These are phyloP conservation scores for Pharnaceum exiguum DNA, from an alignment of 148 eudicot species.

Conservation along the genomic window DNA sequence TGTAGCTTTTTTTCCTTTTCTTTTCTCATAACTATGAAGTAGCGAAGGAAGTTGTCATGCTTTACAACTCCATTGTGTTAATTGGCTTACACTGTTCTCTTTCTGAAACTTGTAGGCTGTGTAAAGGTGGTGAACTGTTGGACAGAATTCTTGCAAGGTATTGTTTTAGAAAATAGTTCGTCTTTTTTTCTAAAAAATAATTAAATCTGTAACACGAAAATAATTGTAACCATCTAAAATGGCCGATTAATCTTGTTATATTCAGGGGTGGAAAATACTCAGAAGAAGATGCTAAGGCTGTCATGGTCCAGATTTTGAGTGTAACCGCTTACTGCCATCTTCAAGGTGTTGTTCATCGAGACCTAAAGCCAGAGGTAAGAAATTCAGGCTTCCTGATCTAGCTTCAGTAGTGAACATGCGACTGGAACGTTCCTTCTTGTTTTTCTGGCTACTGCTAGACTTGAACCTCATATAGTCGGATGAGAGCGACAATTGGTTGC, in stretches of 20 bases:
- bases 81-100: not conserved
- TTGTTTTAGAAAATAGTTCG: not conserved
- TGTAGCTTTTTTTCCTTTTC: not conserved
- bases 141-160: conserved; percentile 85
- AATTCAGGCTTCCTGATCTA: not conserved
- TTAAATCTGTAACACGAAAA: conserved; percentile 4
- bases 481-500: not conserved
- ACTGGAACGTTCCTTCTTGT: not conserved
- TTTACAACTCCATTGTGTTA: conserved; percentile 1
- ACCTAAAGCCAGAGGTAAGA: conserved; percentile 92
- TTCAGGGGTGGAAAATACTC: conserved; percentile 90
- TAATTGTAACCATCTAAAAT: not conserved
- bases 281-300: conserved; percentile 88
- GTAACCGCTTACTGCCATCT: conserved; percentile 88
- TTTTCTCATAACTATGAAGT: not conserved
- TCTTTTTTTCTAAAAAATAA: not conserved
- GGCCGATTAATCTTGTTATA: conserved; percentile 9
- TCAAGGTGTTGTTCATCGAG: conserved; percentile 97
- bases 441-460: not conserved
- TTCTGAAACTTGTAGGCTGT: conserved; percentile 49
- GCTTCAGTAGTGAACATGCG: not conserved
- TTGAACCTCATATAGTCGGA: too few relatives aligned
- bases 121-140: conserved; percentile 90
- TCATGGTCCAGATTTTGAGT: conserved; percentile 86
- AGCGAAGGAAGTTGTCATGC: not conserved